Base-by-base conservation (phyloP, 257 asterid species). In the Penstemon newberryi region DNA sequence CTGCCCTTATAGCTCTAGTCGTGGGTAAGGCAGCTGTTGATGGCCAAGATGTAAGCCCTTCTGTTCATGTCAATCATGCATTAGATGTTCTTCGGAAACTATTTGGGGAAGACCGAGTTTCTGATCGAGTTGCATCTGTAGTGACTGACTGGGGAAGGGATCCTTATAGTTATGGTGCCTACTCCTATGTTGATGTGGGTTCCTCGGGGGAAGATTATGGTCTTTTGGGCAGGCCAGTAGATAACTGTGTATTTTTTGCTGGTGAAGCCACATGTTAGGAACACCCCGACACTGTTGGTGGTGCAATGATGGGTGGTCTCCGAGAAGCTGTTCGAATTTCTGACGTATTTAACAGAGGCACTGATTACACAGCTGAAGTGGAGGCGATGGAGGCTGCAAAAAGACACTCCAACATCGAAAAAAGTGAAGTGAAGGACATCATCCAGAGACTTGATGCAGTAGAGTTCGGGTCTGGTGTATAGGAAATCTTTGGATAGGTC, bases 211-310 rank as follows among this genome's bases (percentile, higher is more conserved):
- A 91, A 82, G 99, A 94, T 79, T 91, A 94, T 71, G 99, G 91
- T 79, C 79, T 86, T 69, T 75, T 94, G 76, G 98, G 98, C 53
- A 84, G 85, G 79, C 99, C 99, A n/a, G 96, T 94, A 39, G 93
- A 89, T 65, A 87, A 87, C 71, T 91, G 95, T 72, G 74, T 94
- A 75, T 91, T 94, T 82, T 94, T 94, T 86, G 99, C 99, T 58
- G 98, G 99, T 76, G 99, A 94, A 82, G 98, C 99, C 60, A 94
- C 99, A 8, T 94, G 99, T 81, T 91, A 94, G 87, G 99, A 94
- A 85, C 98, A 94, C 78, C 99, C 99, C 47, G 97, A 94, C 84
- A 94, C 99, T 41, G 99, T 94, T 77, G 99, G 99, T 76, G 98
- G 98, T 73, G 98, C 98, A 73, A 89, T 92, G 92, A 83, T 92